These are phyloP conservation scores for Nidula niveotomentosa DNA, from an alignment of 1,284 basidiomycete genomes.

Conservation along the genomic window DNA sequence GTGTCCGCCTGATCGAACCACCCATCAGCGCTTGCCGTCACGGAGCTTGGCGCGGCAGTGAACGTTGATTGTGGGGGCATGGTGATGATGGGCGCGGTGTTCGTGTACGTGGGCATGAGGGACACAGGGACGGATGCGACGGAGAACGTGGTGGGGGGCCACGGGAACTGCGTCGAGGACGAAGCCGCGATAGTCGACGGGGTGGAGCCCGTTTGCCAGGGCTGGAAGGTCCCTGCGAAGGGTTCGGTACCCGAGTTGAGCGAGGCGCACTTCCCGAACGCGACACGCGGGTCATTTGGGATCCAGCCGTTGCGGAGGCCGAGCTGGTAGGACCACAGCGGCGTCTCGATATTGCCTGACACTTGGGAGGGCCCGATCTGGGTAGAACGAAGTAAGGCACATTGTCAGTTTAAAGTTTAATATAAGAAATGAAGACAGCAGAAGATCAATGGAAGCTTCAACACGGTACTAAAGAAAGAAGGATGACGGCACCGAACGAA, in stretches of 20 bases:
- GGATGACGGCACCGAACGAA: background rate
- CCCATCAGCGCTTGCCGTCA: constrained; percentile 47
- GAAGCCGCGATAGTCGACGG: constrained; percentile 60
- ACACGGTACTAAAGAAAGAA: constrained; percentile 47
- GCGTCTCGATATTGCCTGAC: constrained; percentile 58
- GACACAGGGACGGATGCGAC: constrained; percentile 40
- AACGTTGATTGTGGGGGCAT: constrained; percentile 55
- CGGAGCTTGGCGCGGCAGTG: constrained; percentile 37
- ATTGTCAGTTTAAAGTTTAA: no score
- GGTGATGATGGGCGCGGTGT: constrained; percentile 59
- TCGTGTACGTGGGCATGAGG: constrained; percentile 66
- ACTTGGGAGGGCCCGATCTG: constrained; percentile 66
- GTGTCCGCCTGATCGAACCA: constrained; percentile 71
- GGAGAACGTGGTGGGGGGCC: constrained; percentile 56
- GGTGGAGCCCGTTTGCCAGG: constrained; percentile 78
- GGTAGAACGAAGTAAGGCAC: background rate
- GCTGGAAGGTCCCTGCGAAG: constrained; percentile 59
- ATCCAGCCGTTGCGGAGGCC: constrained; percentile 83
- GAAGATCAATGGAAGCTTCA: constrained; percentile 41
- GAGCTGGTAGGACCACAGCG: constrained; percentile 83
- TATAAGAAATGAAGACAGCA: no score
- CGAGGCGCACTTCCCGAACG: constrained; percentile 63
- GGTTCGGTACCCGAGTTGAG: constrained; percentile 39
- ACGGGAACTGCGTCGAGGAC: constrained; percentile 46
- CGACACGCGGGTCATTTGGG: constrained; percentile 72